Percentiles rank a stretch among this genome's conserved stretches.
Evolutionary conservation across 164 flowering plant genomes (phyloP).

Genomic region (Vitis rotundifolia): DNA sequence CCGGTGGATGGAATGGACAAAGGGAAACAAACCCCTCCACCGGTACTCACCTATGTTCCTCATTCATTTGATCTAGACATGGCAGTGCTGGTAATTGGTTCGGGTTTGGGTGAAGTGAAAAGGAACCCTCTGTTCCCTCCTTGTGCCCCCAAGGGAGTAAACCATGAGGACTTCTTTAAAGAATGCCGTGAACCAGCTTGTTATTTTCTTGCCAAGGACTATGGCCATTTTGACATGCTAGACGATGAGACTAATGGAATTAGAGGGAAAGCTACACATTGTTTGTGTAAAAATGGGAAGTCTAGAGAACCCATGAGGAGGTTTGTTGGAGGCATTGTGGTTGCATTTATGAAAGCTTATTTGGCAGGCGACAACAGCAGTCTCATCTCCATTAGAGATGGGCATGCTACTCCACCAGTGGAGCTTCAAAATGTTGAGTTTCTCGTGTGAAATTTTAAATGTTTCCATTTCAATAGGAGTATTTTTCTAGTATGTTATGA

Average conservation of each 20-base stretch:
- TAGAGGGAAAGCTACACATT: slow-evolving; percentile 59
- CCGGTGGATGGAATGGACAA: slow-evolving; percentile 89
- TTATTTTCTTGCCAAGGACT: slow-evolving; percentile 69
- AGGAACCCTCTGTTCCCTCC: slow-evolving; percentile 71
- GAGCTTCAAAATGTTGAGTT: slow-evolving; percentile 42
- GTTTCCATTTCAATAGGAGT: too few relatives aligned
- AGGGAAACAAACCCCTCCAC: slow-evolving; percentile 79
- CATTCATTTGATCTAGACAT: slow-evolving; percentile 59
- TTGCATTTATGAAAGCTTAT: slow-evolving; percentile 71
- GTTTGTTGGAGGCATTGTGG: slow-evolving; percentile 69
- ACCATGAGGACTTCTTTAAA: slow-evolving; percentile 65
- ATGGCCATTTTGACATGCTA: slow-evolving; percentile 84
- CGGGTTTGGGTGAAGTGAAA: slow-evolving; percentile 66
- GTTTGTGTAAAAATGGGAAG: slow-evolving; percentile 81
- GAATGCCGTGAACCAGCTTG: slow-evolving; percentile 66
- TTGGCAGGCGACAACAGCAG: slow-evolving; percentile 45
- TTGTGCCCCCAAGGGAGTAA: slow-evolving; percentile 86
- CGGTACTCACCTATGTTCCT: slow-evolving; percentile 74
- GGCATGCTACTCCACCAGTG: slow-evolving; percentile 36
- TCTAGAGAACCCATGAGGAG: slow-evolving; percentile 88
- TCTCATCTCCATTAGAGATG: slow-evolving; percentile 32
- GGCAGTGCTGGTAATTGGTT: slow-evolving; percentile 69
- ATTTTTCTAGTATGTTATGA: too few relatives aligned
- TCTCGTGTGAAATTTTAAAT: slow-evolving; percentile 13
- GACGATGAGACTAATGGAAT: slow-evolving; percentile 82